Evolutionary conservation across 352 stramenopile species (phyloP).

Genomic region (Globisporangium rhizosaccharum): DNA sequence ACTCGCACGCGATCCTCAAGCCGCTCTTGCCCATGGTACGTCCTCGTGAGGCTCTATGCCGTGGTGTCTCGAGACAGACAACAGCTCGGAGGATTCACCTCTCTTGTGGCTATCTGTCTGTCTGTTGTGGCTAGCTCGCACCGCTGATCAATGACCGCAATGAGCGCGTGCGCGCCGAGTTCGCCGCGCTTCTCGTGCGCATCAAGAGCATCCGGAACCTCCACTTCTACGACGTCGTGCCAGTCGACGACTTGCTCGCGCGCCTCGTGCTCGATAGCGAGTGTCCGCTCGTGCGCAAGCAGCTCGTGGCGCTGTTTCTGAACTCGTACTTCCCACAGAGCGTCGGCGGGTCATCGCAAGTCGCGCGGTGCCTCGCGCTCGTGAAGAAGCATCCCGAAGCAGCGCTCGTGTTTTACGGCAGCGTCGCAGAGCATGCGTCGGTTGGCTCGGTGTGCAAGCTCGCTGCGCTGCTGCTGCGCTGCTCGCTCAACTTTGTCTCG

Average conservation of each 20-base stretch:
- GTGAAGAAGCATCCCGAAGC: slow-evolving; percentile 80
- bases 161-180: slow-evolving; percentile 76
- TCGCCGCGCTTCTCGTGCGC: slow-evolving; percentile 68
- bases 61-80: too few species aligned
- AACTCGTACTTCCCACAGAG: slow-evolving; percentile 87
- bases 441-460: slow-evolving; percentile 83
- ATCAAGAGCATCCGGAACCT: slow-evolving; percentile 87
- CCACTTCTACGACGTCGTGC: slow-evolving; percentile 84
- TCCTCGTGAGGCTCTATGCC: slow-evolving; percentile 2
- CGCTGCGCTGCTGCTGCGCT: slow-evolving; percentile 63
- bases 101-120: not conserved
- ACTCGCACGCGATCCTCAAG: slow-evolving; percentile 81
- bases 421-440: slow-evolving; percentile 66
- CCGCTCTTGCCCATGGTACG: slow-evolving; percentile 76
- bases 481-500: slow-evolving; percentile 74
- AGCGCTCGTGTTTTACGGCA: slow-evolving; percentile 79
- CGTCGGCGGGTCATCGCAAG: slow-evolving; percentile 71
- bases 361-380: slow-evolving; percentile 70
- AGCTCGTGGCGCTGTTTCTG: slow-evolving; percentile 76
- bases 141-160: slow-evolving; percentile 82
- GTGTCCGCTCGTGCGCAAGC: slow-evolving; percentile 51
- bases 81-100: not conserved
- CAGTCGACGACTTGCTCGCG: slow-evolving; percentile 68
- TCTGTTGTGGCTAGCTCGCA: slow-evolving; percentile 33
- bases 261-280: slow-evolving; percentile 68